Conservation (phyloP, 78 protist species). For the Dictyostelium firmibasis region DNA sequence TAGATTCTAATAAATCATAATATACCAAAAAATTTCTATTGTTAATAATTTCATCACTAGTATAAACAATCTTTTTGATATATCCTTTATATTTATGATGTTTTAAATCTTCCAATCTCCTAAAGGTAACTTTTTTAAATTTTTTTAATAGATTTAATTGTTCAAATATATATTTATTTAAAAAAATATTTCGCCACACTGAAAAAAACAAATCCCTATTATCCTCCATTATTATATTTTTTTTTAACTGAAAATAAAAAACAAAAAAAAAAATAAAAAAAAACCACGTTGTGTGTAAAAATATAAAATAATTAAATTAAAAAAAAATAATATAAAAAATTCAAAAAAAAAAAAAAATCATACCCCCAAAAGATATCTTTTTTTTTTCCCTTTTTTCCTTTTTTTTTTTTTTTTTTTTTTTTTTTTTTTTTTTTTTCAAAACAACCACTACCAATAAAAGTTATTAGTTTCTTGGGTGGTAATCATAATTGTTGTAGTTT, state of each 20-base stretch:
- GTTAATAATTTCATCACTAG: background rate
- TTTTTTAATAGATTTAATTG: background rate
- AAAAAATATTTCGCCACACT: background rate
- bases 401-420: no score
- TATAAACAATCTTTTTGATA: background rate
- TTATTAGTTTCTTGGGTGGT: no score
- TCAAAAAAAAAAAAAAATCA: no score
- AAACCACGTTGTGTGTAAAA: background rate
- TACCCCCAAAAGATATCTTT: no score
- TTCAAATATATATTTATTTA: background rate
- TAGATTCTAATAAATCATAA: background rate
- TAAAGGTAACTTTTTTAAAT: background rate
- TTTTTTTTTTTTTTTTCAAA: no score
- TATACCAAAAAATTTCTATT: background rate
- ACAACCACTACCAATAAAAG: no score
- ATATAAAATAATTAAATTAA: no score
- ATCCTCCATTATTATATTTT: background rate
- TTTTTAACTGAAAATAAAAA: background rate
- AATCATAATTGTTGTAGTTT: no score
- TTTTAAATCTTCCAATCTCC: background rate
- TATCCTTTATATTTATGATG: background rate
- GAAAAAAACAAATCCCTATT: background rate
- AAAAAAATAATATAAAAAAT: no score
- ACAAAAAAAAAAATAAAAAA: no score
- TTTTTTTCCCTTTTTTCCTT: no score